These are phyloP conservation scores for Neonectria punicea DNA, from an alignment of 2,329 filamentous ascomycete genomes.

Conservation along the genomic window DNA sequence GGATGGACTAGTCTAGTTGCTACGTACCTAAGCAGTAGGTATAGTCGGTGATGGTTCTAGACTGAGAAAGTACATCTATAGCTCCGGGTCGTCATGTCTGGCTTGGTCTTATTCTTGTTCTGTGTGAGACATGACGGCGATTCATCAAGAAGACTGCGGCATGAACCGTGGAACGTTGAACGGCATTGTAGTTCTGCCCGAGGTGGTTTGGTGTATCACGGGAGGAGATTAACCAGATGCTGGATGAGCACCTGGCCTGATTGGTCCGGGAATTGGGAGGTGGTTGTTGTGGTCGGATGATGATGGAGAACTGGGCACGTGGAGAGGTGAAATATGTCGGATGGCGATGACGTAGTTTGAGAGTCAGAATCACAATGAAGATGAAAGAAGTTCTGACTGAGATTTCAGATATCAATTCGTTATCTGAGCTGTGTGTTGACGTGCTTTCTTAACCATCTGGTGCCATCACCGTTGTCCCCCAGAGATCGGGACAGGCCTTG, in stretches of 20 bases:
- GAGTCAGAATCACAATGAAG: neutral
- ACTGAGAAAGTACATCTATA: too few relatives aligned
- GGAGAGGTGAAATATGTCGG: neutral
- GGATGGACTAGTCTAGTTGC: neutral
- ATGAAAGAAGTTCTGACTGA: neutral
- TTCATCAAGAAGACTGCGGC: neutral
- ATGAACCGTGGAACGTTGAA: too few relatives aligned
- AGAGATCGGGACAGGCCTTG: neutral
- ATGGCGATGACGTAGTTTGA: neutral
- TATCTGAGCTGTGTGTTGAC: constrained; percentile 15
- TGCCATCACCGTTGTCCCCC: constrained; percentile 13
- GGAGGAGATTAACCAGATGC: neutral
- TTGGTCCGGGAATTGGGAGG: neutral
- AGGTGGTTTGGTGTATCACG: neutral
- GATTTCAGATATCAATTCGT: neutral
- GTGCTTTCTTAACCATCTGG: constrained; percentile 21
- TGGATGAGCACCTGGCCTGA: constrained; percentile 9
- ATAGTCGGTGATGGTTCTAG: neutral
- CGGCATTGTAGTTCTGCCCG: too few relatives aligned
- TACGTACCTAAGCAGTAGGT: neutral
- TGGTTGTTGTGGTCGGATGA: constrained; percentile 10
- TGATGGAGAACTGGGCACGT: neutral
- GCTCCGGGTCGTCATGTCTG: neutral
- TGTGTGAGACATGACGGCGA: neutral
- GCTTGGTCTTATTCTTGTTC: neutral